Base-by-base conservation (phyloP, 176 grass and related monocot genomes). In the Elaeis guineensis region DNA sequence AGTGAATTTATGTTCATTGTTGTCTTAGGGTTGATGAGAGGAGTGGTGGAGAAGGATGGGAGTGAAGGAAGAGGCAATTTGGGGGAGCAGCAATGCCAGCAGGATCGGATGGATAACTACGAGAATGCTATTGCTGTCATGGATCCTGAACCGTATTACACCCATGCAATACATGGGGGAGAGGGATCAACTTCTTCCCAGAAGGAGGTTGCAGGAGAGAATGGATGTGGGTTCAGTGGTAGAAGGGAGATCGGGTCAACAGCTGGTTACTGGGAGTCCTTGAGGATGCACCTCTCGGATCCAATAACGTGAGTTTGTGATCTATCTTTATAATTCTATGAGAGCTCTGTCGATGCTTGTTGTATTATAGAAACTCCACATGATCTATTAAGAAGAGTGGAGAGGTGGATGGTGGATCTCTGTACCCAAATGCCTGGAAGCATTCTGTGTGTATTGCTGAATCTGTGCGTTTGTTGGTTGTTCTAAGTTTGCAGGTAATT, bases 221-320 rank as follows among this genome's bases (percentile, higher is more conserved):
- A 81, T 78, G 86, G 86, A 4, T 84, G 79, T 75, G 73, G 70
- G 12, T 68, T 75, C 5, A 80, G 69, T 19, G 70, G 77, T 3
- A 75, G 80, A 65, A 89, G 74, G 57, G 86, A 89, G 25, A 74
- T 70, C 17, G 73, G 77, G 44, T 64, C 70, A 20, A 64, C 80
- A 3, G 72, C 65, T 49, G 50, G 73, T 72, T 89, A 81, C 2
- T 89, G 86, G 77, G 81, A 84, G 49, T 72, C 79, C 0, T 69
- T 89, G 52, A 84, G 86, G 77, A 82, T 73, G 0, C 86, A 80
- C 20, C 57, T 84, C n/a, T 84, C 77, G 5, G 86, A 89, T 70
- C 86, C 81, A 0, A 56, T 81, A 30, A 84, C 77, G 86, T 84
- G 49, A 73, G 86, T 84, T n/a, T 71, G 20, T 5, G 16, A 52